Conservation (phyloP, 352 stramenopile genomes). For the Globisporangium echinulatum region DNA sequence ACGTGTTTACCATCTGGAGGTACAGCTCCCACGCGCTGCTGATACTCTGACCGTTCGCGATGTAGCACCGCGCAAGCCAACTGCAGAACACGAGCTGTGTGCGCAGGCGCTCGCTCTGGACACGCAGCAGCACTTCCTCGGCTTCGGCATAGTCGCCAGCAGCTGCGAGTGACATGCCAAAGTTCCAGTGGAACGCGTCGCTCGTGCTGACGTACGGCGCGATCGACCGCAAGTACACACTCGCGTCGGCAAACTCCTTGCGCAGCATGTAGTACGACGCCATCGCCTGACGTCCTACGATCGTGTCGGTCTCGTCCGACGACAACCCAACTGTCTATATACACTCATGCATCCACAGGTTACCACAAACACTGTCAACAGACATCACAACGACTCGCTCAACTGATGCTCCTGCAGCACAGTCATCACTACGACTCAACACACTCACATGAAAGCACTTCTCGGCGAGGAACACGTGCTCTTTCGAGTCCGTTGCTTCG, state of each 20-base stretch:
- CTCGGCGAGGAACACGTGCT: slow-evolving; percentile 69
- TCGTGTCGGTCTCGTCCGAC: slow-evolving; percentile 47
- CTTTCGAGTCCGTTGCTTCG: slow-evolving; percentile 47
- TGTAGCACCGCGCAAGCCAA: slow-evolving; percentile 59
- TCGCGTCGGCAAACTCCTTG: slow-evolving; percentile 55
- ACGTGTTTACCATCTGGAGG: slow-evolving; percentile 42
- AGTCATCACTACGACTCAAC: not conserved
- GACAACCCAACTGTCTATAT: slow-evolving; percentile 31
- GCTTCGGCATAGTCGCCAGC: slow-evolving; percentile 38
- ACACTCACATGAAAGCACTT: slow-evolving; percentile 53
- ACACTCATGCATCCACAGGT: not conserved
- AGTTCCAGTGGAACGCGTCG: slow-evolving; percentile 82
- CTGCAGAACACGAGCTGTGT: slow-evolving; percentile 33
- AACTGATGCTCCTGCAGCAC: too few species aligned
- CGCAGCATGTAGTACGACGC: slow-evolving; percentile 61
- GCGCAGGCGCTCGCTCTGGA: slow-evolving; percentile 25
- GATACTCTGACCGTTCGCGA: slow-evolving; percentile 23
- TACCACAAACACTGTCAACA: not conserved
- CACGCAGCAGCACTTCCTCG: slow-evolving; percentile 45
- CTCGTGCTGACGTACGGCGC: slow-evolving; percentile 36
- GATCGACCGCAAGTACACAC: slow-evolving; percentile 69
- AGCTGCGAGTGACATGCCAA: slow-evolving; percentile 51
- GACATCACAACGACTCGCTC: not conserved
- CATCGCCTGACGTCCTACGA: slow-evolving; percentile 65
- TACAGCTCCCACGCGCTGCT: slow-evolving; percentile 59